Conservation (phyloP, 495 filamentous ascomycete species). For the Talaromyces wortmannii region DNA sequence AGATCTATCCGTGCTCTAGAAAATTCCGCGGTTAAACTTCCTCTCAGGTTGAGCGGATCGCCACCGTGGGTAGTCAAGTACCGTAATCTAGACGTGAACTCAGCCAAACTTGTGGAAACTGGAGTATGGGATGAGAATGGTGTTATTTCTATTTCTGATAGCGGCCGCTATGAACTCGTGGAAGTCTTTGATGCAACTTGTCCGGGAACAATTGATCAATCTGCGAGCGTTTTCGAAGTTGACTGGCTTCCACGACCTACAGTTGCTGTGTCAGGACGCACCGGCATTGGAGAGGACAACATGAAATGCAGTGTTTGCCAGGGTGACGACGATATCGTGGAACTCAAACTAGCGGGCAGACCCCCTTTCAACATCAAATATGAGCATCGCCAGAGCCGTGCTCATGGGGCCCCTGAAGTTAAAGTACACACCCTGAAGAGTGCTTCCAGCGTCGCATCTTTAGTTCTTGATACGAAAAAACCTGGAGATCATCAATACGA, state of each 20-base stretch:
- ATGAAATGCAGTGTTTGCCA: constrained; percentile 82
- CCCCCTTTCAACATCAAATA: constrained; percentile 84
- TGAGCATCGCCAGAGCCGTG: constrained; percentile 60
- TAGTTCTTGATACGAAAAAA: constrained; percentile 77
- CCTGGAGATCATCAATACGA: constrained; percentile 79
- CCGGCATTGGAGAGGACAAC: constrained; percentile 39
- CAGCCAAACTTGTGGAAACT: constrained; percentile 33
- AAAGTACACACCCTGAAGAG: constrained; percentile 62
- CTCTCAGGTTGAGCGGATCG: constrained; percentile 75
- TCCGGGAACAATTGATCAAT: constrained; percentile 67
- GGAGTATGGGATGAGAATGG: constrained; percentile 61
- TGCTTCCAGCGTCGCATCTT: constrained; percentile 60
- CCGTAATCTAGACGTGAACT: constrained; percentile 48
- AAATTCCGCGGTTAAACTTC: constrained; percentile 62
- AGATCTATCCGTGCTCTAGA: constrained; percentile 68
- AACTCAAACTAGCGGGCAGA: constrained; percentile 69
- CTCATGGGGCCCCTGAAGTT: constrained; percentile 52
- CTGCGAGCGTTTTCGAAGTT: constrained; percentile 68
- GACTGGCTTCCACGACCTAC: constrained; percentile 76
- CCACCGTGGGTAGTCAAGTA: constrained; percentile 76
- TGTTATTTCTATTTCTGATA: constrained; percentile 52
- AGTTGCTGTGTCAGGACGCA: constrained; percentile 19
- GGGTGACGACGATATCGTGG: constrained; percentile 83
- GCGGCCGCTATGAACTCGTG: constrained; percentile 72
- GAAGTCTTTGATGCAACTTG: constrained; percentile 72